A percentile compares a stretch with the other conserved stretches of the same genome.
Conservation (phyloP, 805 yeast genomes). For the Wickerhamomyces silvicola region DNA sequence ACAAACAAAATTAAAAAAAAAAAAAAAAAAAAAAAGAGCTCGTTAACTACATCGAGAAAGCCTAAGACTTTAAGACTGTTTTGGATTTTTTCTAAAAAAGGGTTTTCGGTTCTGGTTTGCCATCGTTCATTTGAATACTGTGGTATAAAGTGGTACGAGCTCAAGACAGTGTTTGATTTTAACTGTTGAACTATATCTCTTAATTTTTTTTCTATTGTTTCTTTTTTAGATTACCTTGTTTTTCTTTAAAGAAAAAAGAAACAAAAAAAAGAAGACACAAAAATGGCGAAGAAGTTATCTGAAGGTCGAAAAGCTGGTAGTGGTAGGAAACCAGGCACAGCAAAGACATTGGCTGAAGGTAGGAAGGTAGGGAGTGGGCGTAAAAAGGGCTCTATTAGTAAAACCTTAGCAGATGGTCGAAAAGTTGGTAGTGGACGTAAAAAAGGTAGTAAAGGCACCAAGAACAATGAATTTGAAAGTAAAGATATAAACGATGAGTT, state of each 20-base stretch:
- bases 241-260: not conserved
- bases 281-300: constrained; percentile 23
- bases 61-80: too few relatives aligned
- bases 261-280: not conserved
- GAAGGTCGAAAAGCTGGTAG: constrained; percentile 24
- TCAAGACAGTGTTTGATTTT: too few relatives aligned
- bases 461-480: not conserved
- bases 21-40: constrained; percentile 3
- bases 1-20: constrained; percentile 1
- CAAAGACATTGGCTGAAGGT: constrained; percentile 23
- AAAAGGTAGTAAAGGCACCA: constrained; percentile 5
- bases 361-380: constrained; percentile 24
- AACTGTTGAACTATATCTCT: too few relatives aligned
- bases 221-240: not conserved
- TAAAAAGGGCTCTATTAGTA: constrained; percentile 20
- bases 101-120: too few relatives aligned
- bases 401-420: constrained; percentile 21
- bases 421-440: constrained; percentile 23
- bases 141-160: too few relatives aligned
- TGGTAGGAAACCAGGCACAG: constrained; percentile 25
- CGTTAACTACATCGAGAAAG: too few relatives aligned
- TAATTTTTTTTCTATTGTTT: too few relatives aligned
- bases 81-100: too few relatives aligned
- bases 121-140: too few relatives aligned
- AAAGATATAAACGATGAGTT: not conserved